phyloP scores from a whole-genome alignment of 148 eudicot genomes.

The Persicaria tinctoria region DNA sequence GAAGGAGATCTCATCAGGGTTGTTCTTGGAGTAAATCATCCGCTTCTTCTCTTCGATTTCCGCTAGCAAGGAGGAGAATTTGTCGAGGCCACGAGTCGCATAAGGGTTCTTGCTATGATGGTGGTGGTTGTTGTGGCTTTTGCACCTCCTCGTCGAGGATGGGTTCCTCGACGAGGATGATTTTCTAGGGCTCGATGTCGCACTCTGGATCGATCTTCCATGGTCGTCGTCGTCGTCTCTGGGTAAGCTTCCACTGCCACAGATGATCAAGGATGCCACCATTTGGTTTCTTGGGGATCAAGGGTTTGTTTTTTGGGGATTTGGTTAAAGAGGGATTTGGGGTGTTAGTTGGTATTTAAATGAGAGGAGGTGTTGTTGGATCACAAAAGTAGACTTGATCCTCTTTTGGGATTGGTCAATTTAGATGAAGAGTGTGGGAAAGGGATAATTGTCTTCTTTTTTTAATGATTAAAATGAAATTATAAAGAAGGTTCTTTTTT shows the following conservation, averaged over 20 bases:
- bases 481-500: background rate
- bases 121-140: background rate
- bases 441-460: background rate
- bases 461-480: background rate
- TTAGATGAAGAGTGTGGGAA: background rate
- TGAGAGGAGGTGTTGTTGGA: background rate
- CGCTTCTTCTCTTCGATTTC: slow-evolving; percentile 49
- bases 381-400: background rate
- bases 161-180: background rate
- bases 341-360: slow-evolving; percentile 7
- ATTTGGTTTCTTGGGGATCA: background rate
- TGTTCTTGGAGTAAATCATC: slow-evolving; percentile 35
- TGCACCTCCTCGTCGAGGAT: background rate
- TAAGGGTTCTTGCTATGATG: slow-evolving; percentile 38
- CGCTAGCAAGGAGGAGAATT: slow-evolving; percentile 47
- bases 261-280: background rate
- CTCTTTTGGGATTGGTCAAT: background rate
- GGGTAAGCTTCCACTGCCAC: slow-evolving; percentile 11
- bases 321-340: background rate
- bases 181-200: slow-evolving; percentile 8
- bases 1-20: slow-evolving; percentile 11
- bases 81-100: slow-evolving; percentile 44
- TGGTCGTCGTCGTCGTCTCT: background rate
- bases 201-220: background rate
- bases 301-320: background rate